phyloP scores from a whole-genome alignment of 164 flowering plant species.

The Pachysandra terminalis region DNA sequence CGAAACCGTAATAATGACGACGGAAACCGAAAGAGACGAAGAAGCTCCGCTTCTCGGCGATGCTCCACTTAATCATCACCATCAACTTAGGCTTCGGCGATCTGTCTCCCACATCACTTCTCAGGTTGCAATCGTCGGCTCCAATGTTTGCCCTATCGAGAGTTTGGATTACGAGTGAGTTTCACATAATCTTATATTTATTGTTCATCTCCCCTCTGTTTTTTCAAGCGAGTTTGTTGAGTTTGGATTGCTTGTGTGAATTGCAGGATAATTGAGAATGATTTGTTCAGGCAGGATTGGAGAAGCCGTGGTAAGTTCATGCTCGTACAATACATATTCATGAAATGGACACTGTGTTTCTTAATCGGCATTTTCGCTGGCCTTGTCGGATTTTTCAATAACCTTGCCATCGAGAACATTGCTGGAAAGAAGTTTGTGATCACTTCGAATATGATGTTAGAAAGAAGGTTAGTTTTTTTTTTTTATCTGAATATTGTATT shows the following conservation, averaged over 20 bases:
- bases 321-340: conserved; percentile 59
- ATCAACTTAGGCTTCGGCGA: conserved; percentile 20
- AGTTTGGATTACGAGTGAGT: conserved; percentile 84
- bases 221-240: background rate
- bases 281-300: conserved; percentile 87
- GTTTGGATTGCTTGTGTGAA: background rate
- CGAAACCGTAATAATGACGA: background rate
- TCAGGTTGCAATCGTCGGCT: conserved; percentile 79
- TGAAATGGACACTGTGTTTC: conserved; percentile 78
- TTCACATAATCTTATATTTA: too few species aligned
- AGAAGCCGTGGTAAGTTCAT: conserved; percentile 44
- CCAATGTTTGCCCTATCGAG: conserved; percentile 73
- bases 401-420: conserved; percentile 78
- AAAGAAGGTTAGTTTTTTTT: conserved; percentile 31
- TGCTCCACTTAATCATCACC: conserved; percentile 3
- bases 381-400: conserved; percentile 58
- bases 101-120: conserved; percentile 50
- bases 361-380: conserved; percentile 54
- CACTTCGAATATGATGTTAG: conserved; percentile 72
- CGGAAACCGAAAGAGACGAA: background rate
- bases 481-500: background rate
- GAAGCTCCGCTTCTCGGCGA: background rate
- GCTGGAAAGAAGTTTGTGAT: conserved; percentile 78
- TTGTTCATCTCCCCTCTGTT: background rate
- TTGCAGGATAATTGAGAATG: conserved; percentile 72